Base-by-base conservation (phyloP, 768 basidiomycete species). In the Dioszegia aurantiaca region DNA sequence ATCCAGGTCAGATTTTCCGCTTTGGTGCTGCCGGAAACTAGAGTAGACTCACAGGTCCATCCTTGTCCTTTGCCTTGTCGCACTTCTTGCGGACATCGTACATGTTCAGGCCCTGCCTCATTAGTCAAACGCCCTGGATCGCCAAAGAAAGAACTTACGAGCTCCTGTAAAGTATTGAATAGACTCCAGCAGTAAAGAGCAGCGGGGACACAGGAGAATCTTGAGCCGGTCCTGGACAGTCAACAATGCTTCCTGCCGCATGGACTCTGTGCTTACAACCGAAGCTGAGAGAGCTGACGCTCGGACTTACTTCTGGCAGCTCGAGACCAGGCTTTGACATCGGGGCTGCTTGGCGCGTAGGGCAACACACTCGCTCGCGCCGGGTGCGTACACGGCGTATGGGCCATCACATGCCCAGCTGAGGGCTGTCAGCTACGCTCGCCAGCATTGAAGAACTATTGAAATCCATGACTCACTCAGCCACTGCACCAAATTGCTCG, bases 71-170 rank as follows among this genome's bases (percentile, higher is more conserved):
- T 27, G 79, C 61, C 39, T 80, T 82, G 72, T 95, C 86, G 70
- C 93, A 95, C 61, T 79, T 81, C 56, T 52, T 65, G 30, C 73
- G 61, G 27, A 72, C 70, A 68, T 97, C 93, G 76, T 97, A 98
- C 9, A 89, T 85, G 78, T 97, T 98, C 46, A 86, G 74, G 2
- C 87, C 88, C 67, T 69, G n/a, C n/a, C 12, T 14, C 3, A 19
- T 43, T 41, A 33, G 33, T n/a, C 49, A 17, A 4, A 24, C 19
- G 16, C 27, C 17, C 4, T 1, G 11, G 19, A 17, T 12, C 19
- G n/a, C n/a, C 30, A 10, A 28, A 27, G 16, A 1, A 1, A 17
- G 28, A 14, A 39, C 67, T 59, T 39, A 65, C 68, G 21, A 75
- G 61, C 17, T 77, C 58, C 47, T 77, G 75, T 21, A 77, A 61